phyloP scores from a whole-genome alignment of 345 rosid species.

The Populus simonii region DNA sequence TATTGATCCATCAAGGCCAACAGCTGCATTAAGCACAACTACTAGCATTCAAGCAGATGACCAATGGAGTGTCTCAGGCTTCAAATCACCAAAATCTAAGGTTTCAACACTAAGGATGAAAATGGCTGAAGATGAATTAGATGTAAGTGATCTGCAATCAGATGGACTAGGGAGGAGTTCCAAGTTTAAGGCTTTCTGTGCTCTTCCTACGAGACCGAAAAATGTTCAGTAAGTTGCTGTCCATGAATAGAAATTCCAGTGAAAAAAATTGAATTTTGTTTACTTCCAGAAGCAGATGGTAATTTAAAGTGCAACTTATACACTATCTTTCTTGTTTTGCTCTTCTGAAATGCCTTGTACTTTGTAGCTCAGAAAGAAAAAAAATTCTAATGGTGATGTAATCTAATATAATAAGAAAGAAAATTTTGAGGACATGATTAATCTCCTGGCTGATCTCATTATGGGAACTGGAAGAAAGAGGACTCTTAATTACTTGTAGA shows the following conservation, averaged over 20 bases:
- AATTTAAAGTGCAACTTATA: constrained; percentile 35
- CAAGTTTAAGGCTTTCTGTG: constrained; percentile 66
- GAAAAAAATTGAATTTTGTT: constrained; percentile 53
- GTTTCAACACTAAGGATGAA: constrained; percentile 77
- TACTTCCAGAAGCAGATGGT: constrained; percentile 20
- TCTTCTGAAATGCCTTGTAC: constrained; percentile 31
- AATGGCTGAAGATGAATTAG: constrained; percentile 71
- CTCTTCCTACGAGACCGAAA: constrained; percentile 57
- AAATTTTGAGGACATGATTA: constrained; percentile 22
- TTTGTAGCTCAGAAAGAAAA: constrained; percentile 31
- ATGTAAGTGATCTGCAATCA: constrained; percentile 49
- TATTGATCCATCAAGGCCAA: constrained; percentile 70
- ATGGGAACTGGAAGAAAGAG: background rate
- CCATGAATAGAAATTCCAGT: constrained; percentile 35
- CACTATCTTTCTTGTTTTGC: constrained; percentile 8
- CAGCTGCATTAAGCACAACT: constrained; percentile 60
- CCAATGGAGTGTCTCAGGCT: constrained; percentile 92
- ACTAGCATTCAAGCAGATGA: constrained; percentile 66
- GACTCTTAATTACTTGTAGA: constrained; percentile 2
- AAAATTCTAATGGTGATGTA: constrained; percentile 35
- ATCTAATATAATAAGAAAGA: constrained; percentile 34
- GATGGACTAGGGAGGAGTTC: constrained; percentile 62
- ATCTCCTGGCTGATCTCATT: constrained; percentile 21
- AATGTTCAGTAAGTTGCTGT: constrained; percentile 47
- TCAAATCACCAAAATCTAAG: constrained; percentile 71